Base-by-base conservation (phyloP, 2,329 filamentous ascomycete species). In the Capronia epimyces region DNA sequence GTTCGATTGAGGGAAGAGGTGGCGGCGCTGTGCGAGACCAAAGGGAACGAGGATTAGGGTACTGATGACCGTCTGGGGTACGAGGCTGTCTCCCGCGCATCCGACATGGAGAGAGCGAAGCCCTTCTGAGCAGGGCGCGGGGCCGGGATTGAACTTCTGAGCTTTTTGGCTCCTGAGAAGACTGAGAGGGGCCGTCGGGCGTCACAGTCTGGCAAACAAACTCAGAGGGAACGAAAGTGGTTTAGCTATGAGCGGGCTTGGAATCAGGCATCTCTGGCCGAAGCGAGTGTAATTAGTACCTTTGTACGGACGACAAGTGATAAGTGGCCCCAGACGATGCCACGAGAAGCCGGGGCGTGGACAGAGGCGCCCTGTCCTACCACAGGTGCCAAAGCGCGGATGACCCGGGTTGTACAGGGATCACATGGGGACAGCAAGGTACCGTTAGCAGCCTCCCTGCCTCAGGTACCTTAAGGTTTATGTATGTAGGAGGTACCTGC, bases 81-180 rank as follows among this genome's bases (percentile, higher is more conserved):
- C 41, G 49, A 55, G 53, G 53, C 49, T 49, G 53, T 41, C 13
- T 22, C 53, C 49, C 49, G 43, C 37, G 53, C 53, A 55, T 55
- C 47, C 53, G 53, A 55, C 53, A 55, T 55, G 49, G 37, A 49
- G 46, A 29, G 37, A 31, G 24, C 22, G 18, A 40, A 42, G 16
- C 40, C 22, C 41, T 43, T 46, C 32, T 45, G n/a, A 44, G 41
- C 32, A 39, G 21, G 31, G 15, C 40, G 25, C 32, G 25, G 39
- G 29, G 27, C 15, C 8, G 27, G 10, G 31, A 39, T 15, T 18
- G 20, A 24, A 18, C 6, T 46, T 6, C 42, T n/a, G 24, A 15
- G 39, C n/a, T 4, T 2, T 13, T 41, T 4, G 20, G 16, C 32
- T 37, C n/a, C n/a, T n/a, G n/a, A n/a, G n/a, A n/a, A n/a, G n/a